Evolutionary conservation across 2,329 filamentous ascomycete species (phyloP).

Genomic region (Fusarium tjaetaba): DNA sequence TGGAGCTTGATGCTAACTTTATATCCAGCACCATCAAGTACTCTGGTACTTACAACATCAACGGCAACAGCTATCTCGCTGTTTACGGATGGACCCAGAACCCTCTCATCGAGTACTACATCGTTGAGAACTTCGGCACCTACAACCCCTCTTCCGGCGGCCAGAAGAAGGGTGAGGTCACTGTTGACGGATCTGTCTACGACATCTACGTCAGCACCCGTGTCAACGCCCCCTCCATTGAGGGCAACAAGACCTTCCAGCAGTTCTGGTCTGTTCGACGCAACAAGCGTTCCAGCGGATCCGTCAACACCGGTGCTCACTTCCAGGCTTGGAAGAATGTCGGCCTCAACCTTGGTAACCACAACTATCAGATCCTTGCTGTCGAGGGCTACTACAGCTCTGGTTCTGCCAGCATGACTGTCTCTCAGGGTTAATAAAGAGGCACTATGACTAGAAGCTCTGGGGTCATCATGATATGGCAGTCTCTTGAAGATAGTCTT

Average conservation of each 20-base stretch:
- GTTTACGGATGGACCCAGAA: constrained; percentile 53
- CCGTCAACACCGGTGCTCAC: constrained; percentile 60
- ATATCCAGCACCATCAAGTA: constrained; percentile 36
- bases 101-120: constrained; percentile 53
- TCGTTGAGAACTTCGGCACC: constrained; percentile 50
- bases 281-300: constrained; percentile 60
- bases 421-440: constrained; percentile 36
- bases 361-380: constrained; percentile 65
- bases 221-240: constrained; percentile 58
- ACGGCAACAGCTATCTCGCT: constrained; percentile 51
- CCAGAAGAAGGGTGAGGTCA: constrained; percentile 48
- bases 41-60: constrained; percentile 46
- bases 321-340: constrained; percentile 62
- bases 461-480: neutral
- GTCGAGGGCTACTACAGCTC: constrained; percentile 64
- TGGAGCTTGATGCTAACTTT: constrained; percentile 1
- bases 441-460: too few species aligned
- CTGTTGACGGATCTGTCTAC: constrained; percentile 51
- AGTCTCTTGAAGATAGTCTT: neutral
- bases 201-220: constrained; percentile 51
- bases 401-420: constrained; percentile 59
- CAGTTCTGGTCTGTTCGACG: constrained; percentile 64
- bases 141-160: constrained; percentile 48
- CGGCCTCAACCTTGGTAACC: constrained; percentile 59
- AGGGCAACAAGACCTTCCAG: constrained; percentile 60